phyloP scores from a whole-genome alignment of 306 rosid species.

The Morella rubra region DNA sequence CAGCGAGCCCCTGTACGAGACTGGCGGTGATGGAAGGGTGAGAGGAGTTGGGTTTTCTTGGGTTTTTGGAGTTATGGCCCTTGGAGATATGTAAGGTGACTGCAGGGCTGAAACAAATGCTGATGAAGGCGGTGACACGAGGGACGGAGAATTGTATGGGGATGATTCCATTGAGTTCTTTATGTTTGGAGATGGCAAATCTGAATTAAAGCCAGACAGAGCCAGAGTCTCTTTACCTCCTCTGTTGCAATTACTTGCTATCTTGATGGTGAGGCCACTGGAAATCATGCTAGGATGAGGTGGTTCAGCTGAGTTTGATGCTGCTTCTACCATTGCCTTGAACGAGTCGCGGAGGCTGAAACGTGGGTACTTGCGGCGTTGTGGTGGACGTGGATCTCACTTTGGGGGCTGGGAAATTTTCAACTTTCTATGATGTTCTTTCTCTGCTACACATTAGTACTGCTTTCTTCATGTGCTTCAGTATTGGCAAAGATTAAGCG shows the following conservation, averaged over 20 bases:
- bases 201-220: slow-evolving; percentile 21
- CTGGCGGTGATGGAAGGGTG: slow-evolving; percentile 36
- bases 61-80: slow-evolving; percentile 46
- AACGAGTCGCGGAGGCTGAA: slow-evolving; percentile 1
- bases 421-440: background rate
- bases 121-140: slow-evolving; percentile 85
- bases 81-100: slow-evolving; percentile 87
- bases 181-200: slow-evolving; percentile 47
- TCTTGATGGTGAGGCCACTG: slow-evolving; percentile 57
- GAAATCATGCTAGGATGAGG: slow-evolving; percentile 26
- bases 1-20: slow-evolving; percentile 25
- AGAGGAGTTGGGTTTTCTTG: slow-evolving; percentile 24
- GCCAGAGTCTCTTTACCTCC: slow-evolving; percentile 25
- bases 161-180: slow-evolving; percentile 53
- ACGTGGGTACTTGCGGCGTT: background rate
- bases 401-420: background rate
- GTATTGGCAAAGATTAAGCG: background rate
- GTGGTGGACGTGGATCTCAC: slow-evolving; percentile 4
- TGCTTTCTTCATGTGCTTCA: background rate
- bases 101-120: slow-evolving; percentile 94
- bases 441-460: background rate
- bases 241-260: slow-evolving; percentile 28
- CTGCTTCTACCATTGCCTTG: slow-evolving; percentile 45
- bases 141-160: slow-evolving; percentile 67
- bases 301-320: background rate